Percentiles rank a stretch among this genome's conserved stretches.
phyloP scores from a whole-genome alignment of 371 early-diverging fungal species.

The Mucor lusitanicus region DNA sequence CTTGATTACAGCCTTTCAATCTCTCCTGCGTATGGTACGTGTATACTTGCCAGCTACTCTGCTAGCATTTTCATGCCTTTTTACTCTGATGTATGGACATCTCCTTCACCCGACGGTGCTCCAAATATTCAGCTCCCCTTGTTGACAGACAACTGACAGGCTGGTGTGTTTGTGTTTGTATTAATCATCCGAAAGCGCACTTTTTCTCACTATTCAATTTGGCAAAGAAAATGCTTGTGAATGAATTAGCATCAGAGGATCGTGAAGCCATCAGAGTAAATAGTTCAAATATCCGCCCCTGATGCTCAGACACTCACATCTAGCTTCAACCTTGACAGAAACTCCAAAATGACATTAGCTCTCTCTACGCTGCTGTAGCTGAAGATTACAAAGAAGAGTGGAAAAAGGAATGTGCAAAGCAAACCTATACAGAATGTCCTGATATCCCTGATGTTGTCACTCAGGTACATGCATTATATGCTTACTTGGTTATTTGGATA shows the following conservation, averaged over 20 bases:
- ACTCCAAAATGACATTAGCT: conserved; percentile 24
- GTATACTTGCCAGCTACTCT: too few species aligned
- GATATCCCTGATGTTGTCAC: conserved; percentile 25
- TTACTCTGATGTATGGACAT: too few species aligned
- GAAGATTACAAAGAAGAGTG: conserved; percentile 24
- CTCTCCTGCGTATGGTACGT: too few species aligned
- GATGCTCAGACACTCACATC: too few species aligned
- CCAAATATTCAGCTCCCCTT: background rate
- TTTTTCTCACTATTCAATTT: background rate
- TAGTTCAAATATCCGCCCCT: background rate
- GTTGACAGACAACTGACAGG: background rate
- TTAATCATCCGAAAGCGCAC: background rate
- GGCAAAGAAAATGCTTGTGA: conserved; percentile 11
- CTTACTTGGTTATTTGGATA: background rate
- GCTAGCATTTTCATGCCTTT: too few species aligned
- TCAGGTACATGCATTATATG: background rate
- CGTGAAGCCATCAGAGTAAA: conserved; percentile 17
- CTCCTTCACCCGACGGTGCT: background rate
- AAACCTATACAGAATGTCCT: conserved; percentile 20
- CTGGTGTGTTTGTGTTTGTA: background rate
- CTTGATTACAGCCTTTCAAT: too few species aligned
- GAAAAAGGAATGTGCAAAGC: conserved; percentile 15
- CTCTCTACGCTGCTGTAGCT: conserved; percentile 21
- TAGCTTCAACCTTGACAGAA: too few species aligned
- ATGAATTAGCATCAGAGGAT: conserved; percentile 15